A percentile compares a stretch with the other conserved stretches of the same genome.
These are phyloP conservation scores for Dunaliella sp. DNA, from an alignment of 139 green algal genomes.

Conservation along the genomic window DNA sequence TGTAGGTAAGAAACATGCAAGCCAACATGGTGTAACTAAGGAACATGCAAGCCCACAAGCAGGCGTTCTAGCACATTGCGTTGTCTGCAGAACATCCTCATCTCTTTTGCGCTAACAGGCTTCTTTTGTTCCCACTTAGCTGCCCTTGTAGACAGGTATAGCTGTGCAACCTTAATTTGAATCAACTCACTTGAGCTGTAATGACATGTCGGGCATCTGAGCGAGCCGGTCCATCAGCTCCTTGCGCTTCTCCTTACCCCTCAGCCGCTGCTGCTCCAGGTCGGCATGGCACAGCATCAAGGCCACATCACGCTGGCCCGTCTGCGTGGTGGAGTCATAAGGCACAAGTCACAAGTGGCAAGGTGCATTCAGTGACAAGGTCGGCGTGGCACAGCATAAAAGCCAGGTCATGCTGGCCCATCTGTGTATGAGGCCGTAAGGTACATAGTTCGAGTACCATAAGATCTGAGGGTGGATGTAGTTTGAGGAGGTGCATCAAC, in stretches of 20 bases:
- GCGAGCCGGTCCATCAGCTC: background rate
- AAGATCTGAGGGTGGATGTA: too few species aligned
- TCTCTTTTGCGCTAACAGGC: too few species aligned
- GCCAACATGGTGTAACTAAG: too few species aligned
- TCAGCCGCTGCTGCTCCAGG: background rate
- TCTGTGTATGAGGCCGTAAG: background rate
- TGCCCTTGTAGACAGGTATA: background rate
- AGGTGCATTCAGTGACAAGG: background rate
- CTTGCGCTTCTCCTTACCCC: background rate
- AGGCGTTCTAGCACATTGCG: too few species aligned
- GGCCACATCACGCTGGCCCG: background rate
- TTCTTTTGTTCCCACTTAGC: background rate
- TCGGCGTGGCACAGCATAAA: background rate
- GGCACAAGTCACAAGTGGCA: background rate
- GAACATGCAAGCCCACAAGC: too few species aligned
- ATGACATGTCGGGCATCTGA: conserved; percentile 42
- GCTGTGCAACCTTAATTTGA: background rate
- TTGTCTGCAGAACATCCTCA: too few species aligned
- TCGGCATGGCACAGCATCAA: background rate
- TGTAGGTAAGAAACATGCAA: too few species aligned
- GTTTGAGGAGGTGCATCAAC: too few species aligned
- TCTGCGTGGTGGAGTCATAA: background rate
- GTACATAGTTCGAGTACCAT: too few species aligned
- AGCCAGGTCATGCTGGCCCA: background rate
- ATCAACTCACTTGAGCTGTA: conserved; percentile 72